Conservation (phyloP, 116 monocot genomes). For the Zostera marina region DNA sequence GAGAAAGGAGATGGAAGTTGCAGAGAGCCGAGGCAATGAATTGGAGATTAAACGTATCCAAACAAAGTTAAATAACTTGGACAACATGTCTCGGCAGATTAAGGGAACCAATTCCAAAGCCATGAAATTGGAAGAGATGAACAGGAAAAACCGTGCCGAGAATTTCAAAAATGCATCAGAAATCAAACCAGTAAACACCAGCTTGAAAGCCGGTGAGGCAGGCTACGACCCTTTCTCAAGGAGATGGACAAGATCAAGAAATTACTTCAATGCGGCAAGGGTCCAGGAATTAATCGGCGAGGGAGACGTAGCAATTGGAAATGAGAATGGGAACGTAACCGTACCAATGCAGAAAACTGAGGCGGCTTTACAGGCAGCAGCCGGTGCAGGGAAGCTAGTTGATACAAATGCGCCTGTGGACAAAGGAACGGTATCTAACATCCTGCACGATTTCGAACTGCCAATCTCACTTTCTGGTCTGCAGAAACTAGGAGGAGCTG, state of each 20-base stretch:
- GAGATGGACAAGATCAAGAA: constrained; percentile 90
- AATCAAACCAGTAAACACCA: constrained; percentile 55
- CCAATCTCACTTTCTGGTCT: constrained; percentile 69
- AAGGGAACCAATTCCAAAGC: constrained; percentile 57
- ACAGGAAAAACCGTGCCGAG: constrained; percentile 74
- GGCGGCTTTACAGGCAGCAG: constrained; percentile 76
- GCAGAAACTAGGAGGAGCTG: constrained; percentile 68
- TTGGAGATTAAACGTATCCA: constrained; percentile 47
- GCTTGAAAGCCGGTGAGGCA: constrained; percentile 81
- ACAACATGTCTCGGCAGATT: constrained; percentile 24
- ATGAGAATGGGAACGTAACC: neutral
- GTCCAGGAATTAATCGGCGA: constrained; percentile 11
- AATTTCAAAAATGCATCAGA: constrained; percentile 93
- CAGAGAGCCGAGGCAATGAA: constrained; percentile 41
- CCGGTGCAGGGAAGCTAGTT: constrained; percentile 77
- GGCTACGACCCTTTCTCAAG: constrained; percentile 97
- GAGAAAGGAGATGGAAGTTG: constrained; percentile 68
- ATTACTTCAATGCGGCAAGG: constrained; percentile 59
- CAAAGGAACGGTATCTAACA: constrained; percentile 53
- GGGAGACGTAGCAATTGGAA: neutral
- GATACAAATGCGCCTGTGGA: constrained; percentile 87
- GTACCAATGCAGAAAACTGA: neutral
- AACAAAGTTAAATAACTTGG: constrained; percentile 42
- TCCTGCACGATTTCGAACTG: constrained; percentile 70
- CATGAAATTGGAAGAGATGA: constrained; percentile 81